Evolutionary conservation across 495 filamentous ascomycete genomes (phyloP).

Genomic region (Bryoglossum gracile): DNA sequence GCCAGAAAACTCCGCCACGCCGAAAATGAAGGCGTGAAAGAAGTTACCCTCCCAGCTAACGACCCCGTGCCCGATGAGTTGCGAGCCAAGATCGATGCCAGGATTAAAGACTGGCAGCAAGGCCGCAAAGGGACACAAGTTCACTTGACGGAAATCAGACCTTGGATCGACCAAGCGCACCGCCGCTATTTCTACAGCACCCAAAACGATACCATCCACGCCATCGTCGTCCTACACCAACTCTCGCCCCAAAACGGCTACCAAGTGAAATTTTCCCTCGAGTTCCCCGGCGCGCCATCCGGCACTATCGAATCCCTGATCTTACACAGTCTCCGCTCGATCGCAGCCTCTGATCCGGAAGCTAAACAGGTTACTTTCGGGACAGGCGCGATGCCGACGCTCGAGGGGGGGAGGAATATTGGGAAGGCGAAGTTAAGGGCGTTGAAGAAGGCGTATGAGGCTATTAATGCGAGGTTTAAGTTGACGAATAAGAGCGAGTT

Average conservation of each 20-base stretch:
- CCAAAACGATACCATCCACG: constrained; percentile 60
- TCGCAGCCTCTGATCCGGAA: constrained; percentile 46
- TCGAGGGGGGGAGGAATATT: constrained; percentile 68
- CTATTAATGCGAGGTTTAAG: constrained; percentile 68
- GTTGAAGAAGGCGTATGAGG: constrained; percentile 66
- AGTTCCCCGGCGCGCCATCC: constrained; percentile 71
- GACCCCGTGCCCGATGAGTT: constrained; percentile 55
- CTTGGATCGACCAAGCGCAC: constrained; percentile 71
- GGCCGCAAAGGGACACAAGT: constrained; percentile 76
- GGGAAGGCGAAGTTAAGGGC: constrained; percentile 66
- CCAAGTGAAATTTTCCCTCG: constrained; percentile 83
- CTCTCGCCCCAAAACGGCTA: constrained; percentile 69
- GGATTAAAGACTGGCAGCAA: constrained; percentile 69
- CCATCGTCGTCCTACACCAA: constrained; percentile 66
- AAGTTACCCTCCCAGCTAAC: constrained; percentile 56
- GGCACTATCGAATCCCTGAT: constrained; percentile 77
- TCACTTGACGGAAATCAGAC: constrained; percentile 75
- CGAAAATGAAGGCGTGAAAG: constrained; percentile 68
- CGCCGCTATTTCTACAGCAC: constrained; percentile 74
- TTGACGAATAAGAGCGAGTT: constrained; percentile 80
- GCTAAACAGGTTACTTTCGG: constrained; percentile 70
- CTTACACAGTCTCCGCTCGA: constrained; percentile 64
- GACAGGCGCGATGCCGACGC: constrained; percentile 58
- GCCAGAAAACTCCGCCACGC: constrained; percentile 69
- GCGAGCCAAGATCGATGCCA: constrained; percentile 55